Evolutionary conservation across 2,329 filamentous ascomycete species (phyloP).

Genomic region (Aspergillus nomiae): DNA sequence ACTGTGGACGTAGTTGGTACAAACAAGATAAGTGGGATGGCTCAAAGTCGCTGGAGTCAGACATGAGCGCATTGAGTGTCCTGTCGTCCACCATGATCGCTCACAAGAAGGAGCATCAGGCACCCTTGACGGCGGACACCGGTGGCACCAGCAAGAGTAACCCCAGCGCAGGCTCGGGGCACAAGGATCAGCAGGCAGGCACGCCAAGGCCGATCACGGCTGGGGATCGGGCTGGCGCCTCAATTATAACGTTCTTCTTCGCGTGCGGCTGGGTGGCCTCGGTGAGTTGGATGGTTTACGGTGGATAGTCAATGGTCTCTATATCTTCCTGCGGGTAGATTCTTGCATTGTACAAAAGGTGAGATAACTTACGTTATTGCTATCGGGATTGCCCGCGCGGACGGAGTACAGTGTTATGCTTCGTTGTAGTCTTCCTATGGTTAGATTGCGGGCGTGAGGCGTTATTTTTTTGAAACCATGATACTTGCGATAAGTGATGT

Average conservation of each 20-base stretch:
- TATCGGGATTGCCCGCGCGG: background rate
- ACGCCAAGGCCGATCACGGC: constrained; percentile 30
- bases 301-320: constrained; percentile 7
- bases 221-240: constrained; percentile 41
- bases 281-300: constrained; percentile 35
- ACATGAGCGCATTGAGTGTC: constrained; percentile 45
- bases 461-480: no score
- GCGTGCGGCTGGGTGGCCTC: constrained; percentile 28
- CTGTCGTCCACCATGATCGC: constrained; percentile 33
- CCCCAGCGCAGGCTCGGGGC: constrained; percentile 41
- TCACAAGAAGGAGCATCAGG: constrained; percentile 28
- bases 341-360: background rate
- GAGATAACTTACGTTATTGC: background rate
- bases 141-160: constrained; percentile 62
- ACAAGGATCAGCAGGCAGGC: constrained; percentile 12
- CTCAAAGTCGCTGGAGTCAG: constrained; percentile 40
- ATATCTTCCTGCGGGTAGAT: background rate
- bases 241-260: constrained; percentile 36
- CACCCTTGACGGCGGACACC: constrained; percentile 48
- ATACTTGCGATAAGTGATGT: no score
- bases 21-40: constrained; percentile 37
- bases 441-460: no score
- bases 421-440: no score
- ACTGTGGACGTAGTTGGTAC: constrained; percentile 54
- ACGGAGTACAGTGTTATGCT: no score